Evolutionary conservation across 1,139 yeast species (phyloP).

Genomic region (Saccharomyces hybrid): DNA sequence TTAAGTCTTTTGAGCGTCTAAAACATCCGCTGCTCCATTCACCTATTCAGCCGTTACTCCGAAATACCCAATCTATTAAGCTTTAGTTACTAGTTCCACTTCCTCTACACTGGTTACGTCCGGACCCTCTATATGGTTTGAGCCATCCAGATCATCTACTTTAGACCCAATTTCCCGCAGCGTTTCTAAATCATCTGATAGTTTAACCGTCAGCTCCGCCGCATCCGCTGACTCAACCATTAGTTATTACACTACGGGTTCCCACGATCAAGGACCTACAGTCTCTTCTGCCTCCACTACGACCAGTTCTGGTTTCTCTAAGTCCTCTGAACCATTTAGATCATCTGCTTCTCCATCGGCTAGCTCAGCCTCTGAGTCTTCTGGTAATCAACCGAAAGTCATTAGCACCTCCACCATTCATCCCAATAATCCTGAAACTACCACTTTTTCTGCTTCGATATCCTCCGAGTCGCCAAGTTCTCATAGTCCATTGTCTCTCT

Average conservation of each 20-base stretch:
- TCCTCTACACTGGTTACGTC: too few species aligned
- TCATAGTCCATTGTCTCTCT: too few species aligned
- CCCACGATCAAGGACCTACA: neutral
- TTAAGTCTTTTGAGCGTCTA: too few species aligned
- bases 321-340: neutral
- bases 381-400: neutral
- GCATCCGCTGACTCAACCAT: too few species aligned
- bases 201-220: too few species aligned
- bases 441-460: neutral
- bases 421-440: neutral
- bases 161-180: too few species aligned
- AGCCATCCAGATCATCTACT: too few species aligned
- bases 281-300: neutral
- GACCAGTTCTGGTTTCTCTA: neutral
- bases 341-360: neutral
- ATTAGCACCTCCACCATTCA: neutral
- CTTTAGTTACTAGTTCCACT: neutral
- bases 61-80: neutral
- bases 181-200: too few species aligned
- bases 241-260: neutral
- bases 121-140: too few species aligned
- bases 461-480: too few species aligned
- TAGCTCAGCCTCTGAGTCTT: neutral
- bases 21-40: neutral
- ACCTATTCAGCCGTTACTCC: neutral